Base-by-base conservation (phyloP, 2,329 filamentous ascomycete species). In the Emergomyces pasteurianus region DNA sequence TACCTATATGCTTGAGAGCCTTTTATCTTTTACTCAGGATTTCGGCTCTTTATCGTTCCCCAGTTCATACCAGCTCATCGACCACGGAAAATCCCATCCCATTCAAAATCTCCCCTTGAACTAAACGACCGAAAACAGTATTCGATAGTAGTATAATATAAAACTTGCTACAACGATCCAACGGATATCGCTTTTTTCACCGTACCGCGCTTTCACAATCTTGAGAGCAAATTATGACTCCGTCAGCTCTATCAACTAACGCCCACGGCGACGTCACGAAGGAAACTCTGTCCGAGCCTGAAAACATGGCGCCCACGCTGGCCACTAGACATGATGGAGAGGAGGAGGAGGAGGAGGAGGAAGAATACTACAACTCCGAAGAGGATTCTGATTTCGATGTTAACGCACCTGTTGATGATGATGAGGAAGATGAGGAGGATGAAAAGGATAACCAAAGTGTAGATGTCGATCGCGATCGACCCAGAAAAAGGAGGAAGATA, bases 341-440 rank as follows among this genome's bases (percentile, higher is more conserved):
- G 57, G 14, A 14, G 10, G 50, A 56, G 18, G 53, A 58, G 31
- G 31, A 31, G 7, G 34, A 36, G 8, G 34, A 23, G 18, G 73
- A 74, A 26, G 71, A 73, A 43, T 68, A 71, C 14, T 77, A 77
- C 62, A 71, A 76, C 61, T 76, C 76, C 56, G 73, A 74, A 54
- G 73, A 73, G 58, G 75, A 78, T 62, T 74, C 76, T 36, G 76
- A 78, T 65, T 78, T 78, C 65, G 74, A 74, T 55, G 73, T 73
- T 1, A 69, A 70, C 58, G 68, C 68, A 14, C 68, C 66, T 4
- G 67, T 63, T 34, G 65, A 70, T 2, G 72, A 70, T 10, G 73
- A 70, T 2, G 60, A 55, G 23, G 66, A 66, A 5, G 64, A 60
- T 36, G 66, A 62, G 21, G 65, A 62, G 10, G 67, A 65, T 14